Evolutionary conservation across 1,284 basidiomycete genomes (phyloP), one percentile per base, ranked within the genome.

Genomic region (Trametes hirsuta): DNA sequence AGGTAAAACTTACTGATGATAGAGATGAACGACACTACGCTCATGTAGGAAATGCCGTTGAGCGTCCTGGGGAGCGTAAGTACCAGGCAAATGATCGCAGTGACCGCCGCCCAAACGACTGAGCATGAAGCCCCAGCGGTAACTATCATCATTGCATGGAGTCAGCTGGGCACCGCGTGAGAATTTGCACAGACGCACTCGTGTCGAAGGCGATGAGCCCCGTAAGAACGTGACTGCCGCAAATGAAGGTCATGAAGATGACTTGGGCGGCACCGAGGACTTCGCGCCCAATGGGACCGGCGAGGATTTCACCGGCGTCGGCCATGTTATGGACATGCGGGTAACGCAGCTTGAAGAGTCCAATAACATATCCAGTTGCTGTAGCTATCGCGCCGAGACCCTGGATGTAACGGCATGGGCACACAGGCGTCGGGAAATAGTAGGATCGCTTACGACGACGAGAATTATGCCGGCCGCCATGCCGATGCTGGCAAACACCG

Each of bases 241-340:
- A 73, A 4, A 71, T 21, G 64, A 72, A 81, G 48, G 83, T 75
- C 44, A 83, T 77, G 66, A 84, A 84, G 39, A 83, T 74, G 40
- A 84, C 72, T 22, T 83, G 83, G 4, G 83, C 83, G 2, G 69
- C 60, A 8, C 77, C 76, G 30, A 84, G 74, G 6, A 84, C 68
- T 61, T 84, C 83, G 45, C 83, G 72, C 18, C 76, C 77, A 37
- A 82, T 63, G 18, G 77, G 80, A 12, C 83, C 84, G 42, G 79
- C 80, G 10, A 85, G 65, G 53, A 85, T 77, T 56, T 78, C 78
- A 1, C 83, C 83, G 15, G 83, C 82, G 62, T 85, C 84, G 24
- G 72, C 72, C 72, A 74, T 74, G 36, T 74, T 74, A 59, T 74
- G 72, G 10, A 74, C 71, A 25, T 74, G 72, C 6, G 72, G 71